Base-by-base conservation (phyloP, 2,329 filamentous ascomycete genomes). In the Aspergillus hortae region DNA sequence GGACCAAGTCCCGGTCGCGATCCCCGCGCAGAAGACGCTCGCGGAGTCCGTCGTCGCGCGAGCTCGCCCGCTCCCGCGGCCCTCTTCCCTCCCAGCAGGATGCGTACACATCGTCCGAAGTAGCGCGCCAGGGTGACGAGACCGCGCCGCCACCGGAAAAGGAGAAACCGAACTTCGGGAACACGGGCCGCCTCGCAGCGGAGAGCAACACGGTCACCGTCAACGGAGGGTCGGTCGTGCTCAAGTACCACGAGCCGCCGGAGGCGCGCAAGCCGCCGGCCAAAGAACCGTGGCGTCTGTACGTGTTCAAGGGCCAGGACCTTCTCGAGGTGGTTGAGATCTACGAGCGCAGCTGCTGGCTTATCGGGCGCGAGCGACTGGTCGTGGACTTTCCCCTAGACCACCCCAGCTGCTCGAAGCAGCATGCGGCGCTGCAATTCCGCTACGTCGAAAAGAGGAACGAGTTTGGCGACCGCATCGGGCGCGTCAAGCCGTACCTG, bases 341-440 rank as follows among this genome's bases (percentile, higher is more conserved):
- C 45, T 80, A 82, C 52, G 74, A 79, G 51, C 85, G 90, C 54
- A 95, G 87, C 65, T 96, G 90, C 74, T 99, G 94, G 94, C 77
- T 99, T 21, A 76, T 96, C 7, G 94, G 94, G 0, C 81, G 92
- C 44, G 92, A 96, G 62, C 71, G 81, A 48, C 76, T 86, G 4
- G 87, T 99, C 3, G 90, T 89, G 2, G 94, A 99, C 67, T 77
- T 96, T 52, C 77, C 84, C 2, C 83, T 95, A 6, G 90, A 95
- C 66, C 92, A 99, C 67, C 91, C 92, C 1, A 96, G 90, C 70
- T 85, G 91, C 64, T 95, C 90, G 69, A 95, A 95, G 71, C 94
- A 99, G 73, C 94, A 99, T 70, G 92, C 92, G 1, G 94, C 92
- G 7, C 82, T 99, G 41, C 94, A 99, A 68, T 99, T 99, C 65